Conservation (phyloP, 257 asterid species). For the Capsicum chinense region DNA sequence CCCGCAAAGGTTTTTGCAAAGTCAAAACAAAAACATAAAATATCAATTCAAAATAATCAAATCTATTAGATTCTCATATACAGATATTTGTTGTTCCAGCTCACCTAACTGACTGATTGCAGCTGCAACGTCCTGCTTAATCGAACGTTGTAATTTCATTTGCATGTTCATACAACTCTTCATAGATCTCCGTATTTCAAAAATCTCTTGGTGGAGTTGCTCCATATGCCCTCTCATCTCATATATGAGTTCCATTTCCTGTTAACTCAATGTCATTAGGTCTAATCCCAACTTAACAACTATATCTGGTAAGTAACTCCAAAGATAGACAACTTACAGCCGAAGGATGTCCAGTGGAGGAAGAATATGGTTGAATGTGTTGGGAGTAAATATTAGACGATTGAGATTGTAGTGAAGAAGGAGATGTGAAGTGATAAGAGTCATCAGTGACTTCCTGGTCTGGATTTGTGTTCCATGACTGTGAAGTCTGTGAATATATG, state of each 20-base stretch:
- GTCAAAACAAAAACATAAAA: not conserved
- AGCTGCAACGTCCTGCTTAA: slow-evolving; percentile 53
- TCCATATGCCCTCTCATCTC: slow-evolving; percentile 83
- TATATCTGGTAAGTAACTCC: not conserved
- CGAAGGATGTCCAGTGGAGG: slow-evolving; percentile 47
- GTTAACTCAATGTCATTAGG: slow-evolving; percentile 26
- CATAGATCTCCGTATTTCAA: slow-evolving; percentile 66
- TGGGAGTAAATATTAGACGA: slow-evolving; percentile 45
- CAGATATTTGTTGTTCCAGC: slow-evolving; percentile 19
- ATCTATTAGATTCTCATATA: not conserved
- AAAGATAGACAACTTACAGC: slow-evolving; percentile 52
- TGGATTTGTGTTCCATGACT: slow-evolving; percentile 52
- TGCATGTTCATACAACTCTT: slow-evolving; percentile 75
- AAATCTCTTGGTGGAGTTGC: slow-evolving; percentile 72
- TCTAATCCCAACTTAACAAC: slow-evolving; percentile 2
- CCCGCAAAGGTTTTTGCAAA: not conserved
- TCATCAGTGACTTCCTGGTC: slow-evolving; percentile 45
- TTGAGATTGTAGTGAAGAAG: slow-evolving; percentile 52
- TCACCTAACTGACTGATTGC: slow-evolving; percentile 59
- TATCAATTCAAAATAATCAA: not conserved
- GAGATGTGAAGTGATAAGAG: slow-evolving; percentile 50
- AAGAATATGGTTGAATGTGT: slow-evolving; percentile 32
- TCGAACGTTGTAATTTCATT: slow-evolving; percentile 57
- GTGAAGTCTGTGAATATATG: slow-evolving; percentile 34
- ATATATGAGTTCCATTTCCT: slow-evolving; percentile 82